A percentile compares a stretch with the other conserved stretches of the same genome.
Evolutionary conservation across 108 stramenopile genomes (phyloP).

Genomic region (Discostella stelligeroides): DNA sequence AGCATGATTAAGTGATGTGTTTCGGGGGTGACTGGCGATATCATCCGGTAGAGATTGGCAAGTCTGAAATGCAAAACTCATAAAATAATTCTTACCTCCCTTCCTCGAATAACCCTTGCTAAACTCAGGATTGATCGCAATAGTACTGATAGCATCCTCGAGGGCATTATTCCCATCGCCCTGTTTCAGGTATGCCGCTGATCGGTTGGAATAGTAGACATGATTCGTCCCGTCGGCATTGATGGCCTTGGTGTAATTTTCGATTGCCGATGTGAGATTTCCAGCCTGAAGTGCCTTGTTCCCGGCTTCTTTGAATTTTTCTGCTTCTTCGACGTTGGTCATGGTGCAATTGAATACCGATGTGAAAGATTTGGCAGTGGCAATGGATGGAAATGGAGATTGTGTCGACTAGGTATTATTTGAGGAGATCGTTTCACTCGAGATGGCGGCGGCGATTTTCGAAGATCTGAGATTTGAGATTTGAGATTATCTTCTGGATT

Average conservation of each 20-base stretch:
- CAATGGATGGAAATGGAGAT: too few species aligned
- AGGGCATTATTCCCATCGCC: conserved; percentile 94
- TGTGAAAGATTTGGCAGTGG: not conserved
- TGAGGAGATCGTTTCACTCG: too few species aligned
- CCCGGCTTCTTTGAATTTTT: conserved; percentile 47
- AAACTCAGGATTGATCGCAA: conserved; percentile 86
- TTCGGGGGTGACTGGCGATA: too few species aligned
- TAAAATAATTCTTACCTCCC: conserved; percentile 40
- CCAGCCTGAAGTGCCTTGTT: conserved; percentile 85
- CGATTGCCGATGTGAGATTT: conserved; percentile 93
- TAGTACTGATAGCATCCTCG: conserved; percentile 94
- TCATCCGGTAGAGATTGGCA: too few species aligned
- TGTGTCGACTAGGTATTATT: too few species aligned
- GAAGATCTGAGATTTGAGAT: too few species aligned
- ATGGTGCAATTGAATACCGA: conserved; percentile 7
- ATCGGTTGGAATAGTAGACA: conserved; percentile 96
- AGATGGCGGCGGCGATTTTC: not conserved
- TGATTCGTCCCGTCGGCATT: conserved; percentile 92
- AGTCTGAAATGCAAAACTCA: not conserved
- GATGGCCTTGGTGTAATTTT: conserved; percentile 96
- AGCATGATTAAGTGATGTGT: not conserved
- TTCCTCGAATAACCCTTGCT: conserved; percentile 94
- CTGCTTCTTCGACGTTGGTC: conserved; percentile 45
- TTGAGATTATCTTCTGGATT: too few species aligned
- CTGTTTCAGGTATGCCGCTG: conserved; percentile 93